Base-by-base conservation (phyloP, 345 rosid genomes). In the Rubroshorea leprosula region DNA sequence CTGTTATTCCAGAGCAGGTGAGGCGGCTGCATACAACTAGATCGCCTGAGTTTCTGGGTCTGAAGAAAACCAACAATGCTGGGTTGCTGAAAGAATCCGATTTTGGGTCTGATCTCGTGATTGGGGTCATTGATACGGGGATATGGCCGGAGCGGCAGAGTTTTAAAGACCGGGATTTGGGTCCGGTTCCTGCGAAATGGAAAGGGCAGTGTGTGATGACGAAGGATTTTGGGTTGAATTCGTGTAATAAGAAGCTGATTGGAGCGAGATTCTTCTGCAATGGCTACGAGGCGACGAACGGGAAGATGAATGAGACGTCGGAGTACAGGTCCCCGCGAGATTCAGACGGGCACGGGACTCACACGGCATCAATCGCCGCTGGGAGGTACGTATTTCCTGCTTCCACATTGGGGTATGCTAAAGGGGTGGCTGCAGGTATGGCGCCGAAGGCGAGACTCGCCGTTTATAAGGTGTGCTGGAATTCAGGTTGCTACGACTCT, bases 401-500 rank as follows among this genome's bases (percentile, higher is more conserved):
- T 0, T 89, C 92, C 5, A 82, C 89, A 17, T 76, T 78, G 35
- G 97, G 96, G 0, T 93, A 83, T 55, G 96, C 97, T 6, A 74
- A 76, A 5, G 97, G 97, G 1, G 74, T 93, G 23, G 96, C 97
- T 5, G 85, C 89, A 3, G 97, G 96, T 4, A 87, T 89, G 84
- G 97, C 96, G 5, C 96, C 94, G 0, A 93, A 89, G 26, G 99
- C 99, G 14, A 72, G 97, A 25, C 75, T 89, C 55, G 89, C 96
- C n/a, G 83, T 72, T 6, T 92, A 89, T 68, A 93, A 93, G 61
- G 90, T 89, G 12, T 93, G 97, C 66, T 93, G 99, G 99, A 85
- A 81, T 71, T 51, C 87, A 39, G 97, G 97, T 5, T 93, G 99
- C 58, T 93, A 86, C 6, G 96, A 89, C 67, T 87, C 99, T 16